These are phyloP conservation scores for Pythium dissotocum DNA, from an alignment of 352 stramenopile species.

Conservation along the genomic window DNA sequence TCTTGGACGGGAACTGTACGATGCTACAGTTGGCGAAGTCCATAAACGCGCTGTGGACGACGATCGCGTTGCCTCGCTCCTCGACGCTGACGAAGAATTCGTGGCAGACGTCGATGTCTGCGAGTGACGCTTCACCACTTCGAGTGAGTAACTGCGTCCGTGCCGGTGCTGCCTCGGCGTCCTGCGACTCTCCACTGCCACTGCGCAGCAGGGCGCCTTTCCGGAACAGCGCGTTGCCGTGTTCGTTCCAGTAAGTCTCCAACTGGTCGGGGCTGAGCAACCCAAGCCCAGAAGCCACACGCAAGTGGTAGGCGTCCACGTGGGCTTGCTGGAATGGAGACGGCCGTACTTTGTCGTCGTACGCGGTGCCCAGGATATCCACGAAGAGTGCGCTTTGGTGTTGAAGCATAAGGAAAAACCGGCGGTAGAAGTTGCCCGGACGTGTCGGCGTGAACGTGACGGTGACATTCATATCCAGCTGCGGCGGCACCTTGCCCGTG, in stretches of 20 bases:
- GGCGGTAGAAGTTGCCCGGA: conserved; percentile 90
- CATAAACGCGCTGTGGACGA: conserved; percentile 43
- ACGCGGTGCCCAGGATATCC: conserved; percentile 89
- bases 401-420: conserved; percentile 84
- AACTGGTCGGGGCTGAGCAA: conserved; percentile 82
- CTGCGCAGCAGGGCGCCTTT: conserved; percentile 44
- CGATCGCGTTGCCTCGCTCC: conserved; percentile 55
- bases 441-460: conserved; percentile 80
- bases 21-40: conserved; percentile 82
- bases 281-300: conserved; percentile 55
- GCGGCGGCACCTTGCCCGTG: conserved; percentile 75
- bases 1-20: conserved; percentile 61
- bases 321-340: conserved; percentile 92
- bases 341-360: conserved; percentile 86
- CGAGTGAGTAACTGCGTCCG: conserved; percentile 64
- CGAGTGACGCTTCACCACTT: conserved; percentile 80
- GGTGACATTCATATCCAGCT: conserved; percentile 77
- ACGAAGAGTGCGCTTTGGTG: conserved; percentile 86
- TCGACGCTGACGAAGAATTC: conserved; percentile 86
- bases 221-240: conserved; percentile 68
- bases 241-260: conserved; percentile 67
- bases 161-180: neutral
- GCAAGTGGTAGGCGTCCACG: conserved; percentile 81
- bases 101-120: conserved; percentile 68
- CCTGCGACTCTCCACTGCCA: conserved; percentile 18